These are phyloP conservation scores for Trichosporon coremiiforme DNA, from an alignment of 1,284 basidiomycete species.

Conservation along the genomic window DNA sequence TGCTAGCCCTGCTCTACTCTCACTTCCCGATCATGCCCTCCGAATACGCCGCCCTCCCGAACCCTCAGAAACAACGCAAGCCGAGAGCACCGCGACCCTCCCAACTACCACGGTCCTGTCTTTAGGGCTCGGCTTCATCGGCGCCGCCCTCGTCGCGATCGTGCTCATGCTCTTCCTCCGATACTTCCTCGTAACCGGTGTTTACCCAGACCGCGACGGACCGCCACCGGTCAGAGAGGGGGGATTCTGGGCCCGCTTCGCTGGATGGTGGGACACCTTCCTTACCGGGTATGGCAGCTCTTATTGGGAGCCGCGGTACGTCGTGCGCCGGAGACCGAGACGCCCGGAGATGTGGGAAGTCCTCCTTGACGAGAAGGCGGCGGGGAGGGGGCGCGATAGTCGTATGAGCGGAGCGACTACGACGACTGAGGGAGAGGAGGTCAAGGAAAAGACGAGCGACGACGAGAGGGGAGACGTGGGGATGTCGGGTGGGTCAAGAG, in stretches of 20 bases:
- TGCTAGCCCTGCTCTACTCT: background rate
- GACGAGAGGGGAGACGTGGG: background rate
- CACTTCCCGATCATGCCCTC: background rate
- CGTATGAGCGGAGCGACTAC: background rate
- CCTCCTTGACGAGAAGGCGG: background rate
- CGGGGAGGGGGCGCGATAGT: background rate
- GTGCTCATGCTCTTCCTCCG: conserved; percentile 25
- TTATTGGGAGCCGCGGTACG: conserved; percentile 1
- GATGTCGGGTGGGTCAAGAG: no score
- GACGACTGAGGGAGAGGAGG: background rate
- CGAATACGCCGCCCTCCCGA: background rate
- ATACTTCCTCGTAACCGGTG: conserved; percentile 20
- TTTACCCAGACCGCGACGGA: background rate
- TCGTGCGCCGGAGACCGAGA: background rate
- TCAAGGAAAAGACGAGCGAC: background rate
- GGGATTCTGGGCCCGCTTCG: conserved; percentile 33
- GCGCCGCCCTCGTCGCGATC: conserved; percentile 28
- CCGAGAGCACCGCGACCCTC: background rate
- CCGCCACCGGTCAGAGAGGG: conserved; percentile 15
- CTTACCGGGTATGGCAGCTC: background rate
- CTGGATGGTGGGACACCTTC: conserved; percentile 34
- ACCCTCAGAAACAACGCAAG: background rate
- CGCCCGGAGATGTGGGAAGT: conserved; percentile 28
- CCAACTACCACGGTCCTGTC: conserved; percentile 32
- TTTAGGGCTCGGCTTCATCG: conserved; percentile 39